Percentiles rank a stretch among this genome's conserved stretches.
Conservation (phyloP, 2,329 filamentous ascomycete species). For the Penicillium olsonii region DNA sequence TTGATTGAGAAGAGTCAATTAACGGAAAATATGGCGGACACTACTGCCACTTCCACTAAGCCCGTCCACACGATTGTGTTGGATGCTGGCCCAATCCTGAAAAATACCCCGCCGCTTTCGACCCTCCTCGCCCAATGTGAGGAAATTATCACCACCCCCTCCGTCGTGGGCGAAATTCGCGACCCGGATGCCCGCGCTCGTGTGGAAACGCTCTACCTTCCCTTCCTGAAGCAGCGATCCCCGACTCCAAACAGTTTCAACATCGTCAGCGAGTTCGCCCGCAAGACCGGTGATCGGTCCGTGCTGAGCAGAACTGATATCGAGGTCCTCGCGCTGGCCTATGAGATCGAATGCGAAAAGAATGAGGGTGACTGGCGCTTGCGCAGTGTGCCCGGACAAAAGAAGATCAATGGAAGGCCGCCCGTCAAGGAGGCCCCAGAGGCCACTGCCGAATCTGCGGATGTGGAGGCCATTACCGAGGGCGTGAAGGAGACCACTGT, state of each 20-base stretch:
- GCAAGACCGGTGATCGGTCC: slow-evolving; percentile 82
- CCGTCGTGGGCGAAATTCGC: slow-evolving; percentile 82
- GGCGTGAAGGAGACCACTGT: slow-evolving; percentile 29
- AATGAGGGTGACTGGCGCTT: slow-evolving; percentile 89
- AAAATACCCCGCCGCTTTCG: slow-evolving; percentile 84
- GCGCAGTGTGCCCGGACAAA: slow-evolving; percentile 76
- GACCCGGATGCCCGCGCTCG: slow-evolving; percentile 78
- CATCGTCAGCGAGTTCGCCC: slow-evolving; percentile 79
- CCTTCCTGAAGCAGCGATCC: slow-evolving; percentile 76
- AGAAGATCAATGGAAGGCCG: slow-evolving; percentile 70
- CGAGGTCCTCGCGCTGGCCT: slow-evolving; percentile 83
- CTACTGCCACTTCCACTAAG: slow-evolving; percentile 49
- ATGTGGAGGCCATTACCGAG: slow-evolving; percentile 33
- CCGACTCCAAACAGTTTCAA: slow-evolving; percentile 77
- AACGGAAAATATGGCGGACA: slow-evolving; percentile 23
- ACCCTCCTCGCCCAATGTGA: slow-evolving; percentile 77
- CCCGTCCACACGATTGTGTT: slow-evolving; percentile 80
- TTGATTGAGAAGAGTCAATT: too few species aligned
- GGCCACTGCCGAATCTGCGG: slow-evolving; percentile 27
- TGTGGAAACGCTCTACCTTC: slow-evolving; percentile 79
- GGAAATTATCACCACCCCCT: slow-evolving; percentile 77
- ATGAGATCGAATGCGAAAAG: slow-evolving; percentile 89
- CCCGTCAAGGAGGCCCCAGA: slow-evolving; percentile 48
- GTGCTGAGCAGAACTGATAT: slow-evolving; percentile 89
- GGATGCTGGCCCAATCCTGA: slow-evolving; percentile 90